Evolutionary conservation across 768 basidiomycete genomes (phyloP), one percentile per base, ranked within the genome.

Genomic region (Serendipita sp.): DNA sequence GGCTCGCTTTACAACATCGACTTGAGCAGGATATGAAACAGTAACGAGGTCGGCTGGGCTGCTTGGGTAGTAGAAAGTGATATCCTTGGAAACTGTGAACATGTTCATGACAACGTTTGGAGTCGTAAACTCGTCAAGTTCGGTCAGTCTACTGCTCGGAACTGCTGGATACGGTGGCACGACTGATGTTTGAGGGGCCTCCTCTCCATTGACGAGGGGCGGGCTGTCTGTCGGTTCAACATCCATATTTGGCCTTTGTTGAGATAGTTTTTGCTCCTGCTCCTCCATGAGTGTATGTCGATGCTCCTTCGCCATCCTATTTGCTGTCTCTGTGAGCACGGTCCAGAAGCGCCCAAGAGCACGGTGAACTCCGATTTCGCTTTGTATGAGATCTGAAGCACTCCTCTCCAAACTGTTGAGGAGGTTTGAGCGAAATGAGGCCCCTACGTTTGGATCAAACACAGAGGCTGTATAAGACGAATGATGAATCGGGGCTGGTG

Each of bases 271-370:
- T 4, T 1, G 3, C 52, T 64, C n/a, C 51, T 18, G 63, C 45
- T 60, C 44, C 23, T 1, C 7, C 28, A 47, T 18, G 36, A 60
- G 28, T 47, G 45, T 11, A 41, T 38, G 11, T 8, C 28, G 28
- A 23, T 63, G 45, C 30, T 64, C 56, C 18, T n/a, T 8, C 11
- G 63, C 48, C 18, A 66, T 58, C 11, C 34, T 30, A 54, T 46
- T 66, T 35, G 67, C 35, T 13, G 65, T 44, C 47, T 90, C 88
- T 68, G 81, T 83, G 73, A 91, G 83, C 47, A 83, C 88, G 67
- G 89, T 84, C 89, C 89, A 90, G 32, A 91, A 74, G 69, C 85
- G 76, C 34, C 91, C 91, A 47, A 93, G 74, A 2, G 91, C 89
- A 64, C 81, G 80, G 68, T 82, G 79, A 75, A 92, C 78, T 3